Conservation (phyloP, 768 basidiomycete species). For the Kwoniella pini region DNA sequence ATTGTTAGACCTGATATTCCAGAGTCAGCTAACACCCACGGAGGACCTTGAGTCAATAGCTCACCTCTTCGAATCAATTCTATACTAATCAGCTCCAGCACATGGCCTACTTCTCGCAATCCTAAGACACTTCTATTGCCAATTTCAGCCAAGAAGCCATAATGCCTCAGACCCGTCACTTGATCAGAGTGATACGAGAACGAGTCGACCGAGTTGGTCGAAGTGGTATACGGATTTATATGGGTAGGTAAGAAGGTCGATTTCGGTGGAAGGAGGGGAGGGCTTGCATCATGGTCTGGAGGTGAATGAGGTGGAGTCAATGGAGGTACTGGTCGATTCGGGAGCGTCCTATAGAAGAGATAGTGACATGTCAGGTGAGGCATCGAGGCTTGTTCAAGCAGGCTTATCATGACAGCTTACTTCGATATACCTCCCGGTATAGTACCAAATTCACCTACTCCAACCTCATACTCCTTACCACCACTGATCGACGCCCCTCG, state of each 20-base stretch:
- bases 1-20: conserved; percentile 66
- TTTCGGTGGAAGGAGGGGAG: conserved; percentile 32
- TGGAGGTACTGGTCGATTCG: conserved; percentile 9
- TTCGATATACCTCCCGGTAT: not conserved
- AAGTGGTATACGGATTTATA: conserved; percentile 20
- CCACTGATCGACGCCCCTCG: not conserved
- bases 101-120: conserved; percentile 35
- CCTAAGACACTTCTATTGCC: conserved; percentile 33
- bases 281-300: conserved; percentile 12
- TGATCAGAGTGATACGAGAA: conserved; percentile 35
- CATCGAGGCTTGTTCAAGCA: no score
- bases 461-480: not conserved
- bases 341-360: conserved; percentile 6
- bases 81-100: conserved; percentile 38
- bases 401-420: conserved; percentile 6
- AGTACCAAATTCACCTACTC: conserved; percentile 16
- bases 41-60: not conserved
- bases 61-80: conserved; percentile 43
- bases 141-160: conserved; percentile 43
- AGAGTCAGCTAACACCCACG: not conserved
- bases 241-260: conserved; percentile 37
- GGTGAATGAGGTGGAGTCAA: conserved; percentile 18
- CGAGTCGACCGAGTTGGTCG: conserved; percentile 40
- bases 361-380: not conserved
- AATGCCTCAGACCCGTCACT: conserved; percentile 19